These are phyloP conservation scores for Cladosporium sp. DNA, from an alignment of 2,329 filamentous ascomycete species.

Conservation along the genomic window DNA sequence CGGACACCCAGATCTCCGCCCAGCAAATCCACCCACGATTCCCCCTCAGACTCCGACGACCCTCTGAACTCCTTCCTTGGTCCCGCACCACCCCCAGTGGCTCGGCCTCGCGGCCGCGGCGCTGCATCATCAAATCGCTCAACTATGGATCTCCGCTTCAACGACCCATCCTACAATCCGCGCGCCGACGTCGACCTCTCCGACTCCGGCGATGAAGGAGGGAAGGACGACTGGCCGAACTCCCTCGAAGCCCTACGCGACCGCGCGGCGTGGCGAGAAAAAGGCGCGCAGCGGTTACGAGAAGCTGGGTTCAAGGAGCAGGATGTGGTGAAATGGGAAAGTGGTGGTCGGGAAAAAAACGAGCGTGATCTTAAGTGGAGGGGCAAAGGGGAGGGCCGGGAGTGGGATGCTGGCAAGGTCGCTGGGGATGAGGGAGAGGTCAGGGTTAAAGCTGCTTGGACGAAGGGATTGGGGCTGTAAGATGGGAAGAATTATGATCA, in stretches of 20 bases:
- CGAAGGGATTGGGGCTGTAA: slow-evolving; percentile 16
- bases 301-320: slow-evolving; percentile 77
- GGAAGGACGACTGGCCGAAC: slow-evolving; percentile 68
- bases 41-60: slow-evolving; percentile 55
- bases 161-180: slow-evolving; percentile 62
- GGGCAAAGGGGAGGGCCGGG: slow-evolving; percentile 55
- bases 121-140: slow-evolving; percentile 51
- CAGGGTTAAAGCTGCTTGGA: slow-evolving; percentile 52
- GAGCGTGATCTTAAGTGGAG: slow-evolving; percentile 48
- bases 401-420: slow-evolving; percentile 68
- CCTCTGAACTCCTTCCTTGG: slow-evolving; percentile 60
- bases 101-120: slow-evolving; percentile 68
- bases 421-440: slow-evolving; percentile 56
- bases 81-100: slow-evolving; percentile 52
- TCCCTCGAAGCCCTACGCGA: slow-evolving; percentile 76
- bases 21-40: not conserved
- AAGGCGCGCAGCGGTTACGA: slow-evolving; percentile 73
- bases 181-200: slow-evolving; percentile 52
- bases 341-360: slow-evolving; percentile 60
- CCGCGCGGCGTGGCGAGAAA: slow-evolving; percentile 73
- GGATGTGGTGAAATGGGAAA: slow-evolving; percentile 71
- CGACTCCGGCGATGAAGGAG: slow-evolving; percentile 35
- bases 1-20: not conserved
- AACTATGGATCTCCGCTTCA: slow-evolving; percentile 78
- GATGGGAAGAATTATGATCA: not conserved